Evolutionary conservation across 805 yeast species (phyloP), one percentile per base, ranked within the genome.

Genomic region (Groenewaldozyma tartarivorans): DNA sequence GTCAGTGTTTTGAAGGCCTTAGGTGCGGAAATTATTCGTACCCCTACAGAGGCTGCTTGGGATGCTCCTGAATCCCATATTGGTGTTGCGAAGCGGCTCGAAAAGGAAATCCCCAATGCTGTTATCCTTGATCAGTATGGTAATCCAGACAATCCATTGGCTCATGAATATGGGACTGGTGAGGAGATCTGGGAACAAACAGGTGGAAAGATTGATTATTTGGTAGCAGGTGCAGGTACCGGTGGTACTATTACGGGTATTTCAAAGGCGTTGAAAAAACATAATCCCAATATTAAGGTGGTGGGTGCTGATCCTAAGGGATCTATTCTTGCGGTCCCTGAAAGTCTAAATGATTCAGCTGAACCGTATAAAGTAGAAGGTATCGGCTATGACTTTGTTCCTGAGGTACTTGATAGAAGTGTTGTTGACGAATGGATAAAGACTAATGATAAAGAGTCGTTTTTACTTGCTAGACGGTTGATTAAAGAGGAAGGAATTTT

Each of bases 1-100:
- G 94, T 84, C 22, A 76, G 88, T 37, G 94, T 85, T 4, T 72
- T 84, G 60, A 83, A 83, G 62, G 94, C 94, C 4, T 69, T 84
- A 45, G 95, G 95, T 44, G 94, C 95, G 24, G 94, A 84, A 61
- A 84, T 84, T 57, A 79, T 84, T 50, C 75, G 95, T 68, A 84
- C 95, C 9, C 94, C 95, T 39, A 84, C 88, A 21, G 94, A 81
- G 57, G 94, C 94, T 34, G 94, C 94, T 2, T 84, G 87, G 85
- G 94, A 84, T 54, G 74, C 94, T 36, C 94, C 94, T 34, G 94
- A 85, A 61, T 79, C 88, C 24, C 94, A 84, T 56, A 83, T 84
- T 57, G 94, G 94, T 49, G 95, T 84, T 31, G 94, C 94, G 41
- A 73, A 69, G 58, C 77, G 79, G 50, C 69, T 84, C 56, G 85